These are phyloP conservation scores for Podaxis pistillaris DNA, from an alignment of 768 basidiomycete species.

Conservation along the genomic window DNA sequence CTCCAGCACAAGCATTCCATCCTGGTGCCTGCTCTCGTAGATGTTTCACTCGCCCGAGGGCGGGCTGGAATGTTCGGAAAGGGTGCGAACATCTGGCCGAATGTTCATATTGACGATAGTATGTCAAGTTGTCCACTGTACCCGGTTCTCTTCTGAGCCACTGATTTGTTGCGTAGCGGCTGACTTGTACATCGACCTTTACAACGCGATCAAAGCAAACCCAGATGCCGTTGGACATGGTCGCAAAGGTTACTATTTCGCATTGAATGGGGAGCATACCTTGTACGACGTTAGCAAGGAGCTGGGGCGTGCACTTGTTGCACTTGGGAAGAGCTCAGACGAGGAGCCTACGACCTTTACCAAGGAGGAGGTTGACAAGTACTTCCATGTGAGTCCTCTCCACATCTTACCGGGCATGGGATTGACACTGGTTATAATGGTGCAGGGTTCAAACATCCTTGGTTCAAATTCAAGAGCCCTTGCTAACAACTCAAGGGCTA, in stretches of 20 bases:
- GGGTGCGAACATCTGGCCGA: constrained; percentile 53
- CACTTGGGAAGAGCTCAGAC: constrained; percentile 33
- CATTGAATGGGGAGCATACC: constrained; percentile 46
- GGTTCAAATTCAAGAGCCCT: constrained; percentile 41
- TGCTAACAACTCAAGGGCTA: constrained; percentile 36
- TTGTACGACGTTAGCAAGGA: constrained; percentile 34
- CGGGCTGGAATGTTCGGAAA: constrained; percentile 50
- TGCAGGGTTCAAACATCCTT: constrained; percentile 15
- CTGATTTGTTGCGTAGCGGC: constrained; percentile 31
- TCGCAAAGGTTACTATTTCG: constrained; percentile 47
- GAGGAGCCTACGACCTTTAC: constrained; percentile 46
- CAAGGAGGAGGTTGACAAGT: constrained; percentile 40
- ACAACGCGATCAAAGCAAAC: constrained; percentile 31
- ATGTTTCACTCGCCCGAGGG: constrained; percentile 37
- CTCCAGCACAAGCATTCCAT: constrained; percentile 49
- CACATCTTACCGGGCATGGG: background rate
- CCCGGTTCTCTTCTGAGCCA: background rate
- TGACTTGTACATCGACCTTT: constrained; percentile 40
- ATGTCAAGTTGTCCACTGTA: constrained; percentile 5
- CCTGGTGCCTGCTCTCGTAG: constrained; percentile 46
- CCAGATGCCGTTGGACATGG: constrained; percentile 37
- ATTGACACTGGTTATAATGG: background rate
- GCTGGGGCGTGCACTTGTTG: constrained; percentile 37
- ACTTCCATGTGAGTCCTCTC: constrained; percentile 25
- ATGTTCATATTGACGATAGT: constrained; percentile 57